Evolutionary conservation across 2,329 filamentous ascomycete species (phyloP).

Genomic region (Colletotrichum melonis): DNA sequence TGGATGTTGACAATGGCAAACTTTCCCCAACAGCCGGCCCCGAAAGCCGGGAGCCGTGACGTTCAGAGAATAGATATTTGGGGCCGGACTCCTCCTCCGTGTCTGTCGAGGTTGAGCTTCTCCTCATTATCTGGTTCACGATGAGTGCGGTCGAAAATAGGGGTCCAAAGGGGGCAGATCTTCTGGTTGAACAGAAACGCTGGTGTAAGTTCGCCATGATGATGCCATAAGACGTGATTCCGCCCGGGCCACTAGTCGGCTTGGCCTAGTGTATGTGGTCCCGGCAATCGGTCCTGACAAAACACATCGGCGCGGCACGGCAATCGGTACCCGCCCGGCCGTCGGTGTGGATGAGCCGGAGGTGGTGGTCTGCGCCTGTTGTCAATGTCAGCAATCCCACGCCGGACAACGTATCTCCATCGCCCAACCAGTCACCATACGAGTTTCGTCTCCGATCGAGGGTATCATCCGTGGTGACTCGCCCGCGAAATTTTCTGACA

Average conservation of each 20-base stretch:
- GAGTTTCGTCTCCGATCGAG: not conserved
- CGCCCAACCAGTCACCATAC: conserved; percentile 13
- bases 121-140: not conserved
- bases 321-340: conserved; percentile 26
- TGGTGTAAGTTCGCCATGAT: conserved; percentile 28
- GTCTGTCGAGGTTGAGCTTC: not conserved
- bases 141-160: not conserved
- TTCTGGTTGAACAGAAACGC: conserved; percentile 2
- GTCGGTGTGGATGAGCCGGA: conserved; percentile 15
- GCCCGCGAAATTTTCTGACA: conserved; percentile 14
- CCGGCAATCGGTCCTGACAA: conserved; percentile 27
- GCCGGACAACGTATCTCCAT: conserved; percentile 11
- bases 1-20: conserved; percentile 10
- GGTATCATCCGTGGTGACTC: conserved; percentile 18
- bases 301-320: conserved; percentile 24
- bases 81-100: conserved; percentile 13
- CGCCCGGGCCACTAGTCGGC: conserved; percentile 27
- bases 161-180: not conserved
- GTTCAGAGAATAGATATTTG: conserved; percentile 18
- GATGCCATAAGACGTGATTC: conserved; percentile 34
- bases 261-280: conserved; percentile 17
- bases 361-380: not conserved
- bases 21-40: conserved; percentile 15
- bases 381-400: not conserved
- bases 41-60: conserved; percentile 30